phyloP scores from a whole-genome alignment of 768 basidiomycete genomes.

The Xerocomus brunneocitrinus region DNA sequence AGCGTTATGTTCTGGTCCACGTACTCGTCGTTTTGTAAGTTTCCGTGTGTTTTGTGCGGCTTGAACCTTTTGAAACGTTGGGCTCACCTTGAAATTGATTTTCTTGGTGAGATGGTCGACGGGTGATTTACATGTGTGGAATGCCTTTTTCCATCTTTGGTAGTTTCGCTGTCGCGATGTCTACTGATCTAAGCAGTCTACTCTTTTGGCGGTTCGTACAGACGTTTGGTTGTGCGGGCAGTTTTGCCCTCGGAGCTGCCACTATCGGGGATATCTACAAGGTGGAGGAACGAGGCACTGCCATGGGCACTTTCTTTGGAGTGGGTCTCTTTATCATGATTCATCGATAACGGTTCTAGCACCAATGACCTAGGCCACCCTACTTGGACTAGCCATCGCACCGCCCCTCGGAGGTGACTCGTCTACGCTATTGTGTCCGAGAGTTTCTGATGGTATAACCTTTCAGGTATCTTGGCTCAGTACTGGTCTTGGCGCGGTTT shows the following conservation, averaged over 20 bases:
- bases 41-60: background rate
- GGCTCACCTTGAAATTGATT: background rate
- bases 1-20: slow-evolving; percentile 51
- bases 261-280: slow-evolving; percentile 65
- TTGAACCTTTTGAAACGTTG: too few species aligned
- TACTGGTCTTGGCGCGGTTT: slow-evolving; percentile 66
- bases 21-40: slow-evolving; percentile 47
- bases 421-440: background rate
- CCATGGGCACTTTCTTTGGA: slow-evolving; percentile 56
- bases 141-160: slow-evolving; percentile 57
- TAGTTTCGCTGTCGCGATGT: slow-evolving; percentile 54
- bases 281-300: slow-evolving; percentile 56
- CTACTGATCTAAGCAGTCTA: slow-evolving; percentile 40
- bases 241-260: slow-evolving; percentile 51
- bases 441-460: background rate
- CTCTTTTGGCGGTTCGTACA: slow-evolving; percentile 64
- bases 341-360: background rate
- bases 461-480: slow-evolving; percentile 44
- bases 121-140: slow-evolving; percentile 52
- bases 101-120: slow-evolving; percentile 52
- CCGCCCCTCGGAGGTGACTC: slow-evolving; percentile 51
- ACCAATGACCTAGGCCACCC: slow-evolving; percentile 32
- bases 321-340: slow-evolving; percentile 27
- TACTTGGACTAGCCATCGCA: slow-evolving; percentile 59
- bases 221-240: slow-evolving; percentile 58